Conservation (phyloP, 2,329 filamentous ascomycete species). For the Microcera coccophila region DNA sequence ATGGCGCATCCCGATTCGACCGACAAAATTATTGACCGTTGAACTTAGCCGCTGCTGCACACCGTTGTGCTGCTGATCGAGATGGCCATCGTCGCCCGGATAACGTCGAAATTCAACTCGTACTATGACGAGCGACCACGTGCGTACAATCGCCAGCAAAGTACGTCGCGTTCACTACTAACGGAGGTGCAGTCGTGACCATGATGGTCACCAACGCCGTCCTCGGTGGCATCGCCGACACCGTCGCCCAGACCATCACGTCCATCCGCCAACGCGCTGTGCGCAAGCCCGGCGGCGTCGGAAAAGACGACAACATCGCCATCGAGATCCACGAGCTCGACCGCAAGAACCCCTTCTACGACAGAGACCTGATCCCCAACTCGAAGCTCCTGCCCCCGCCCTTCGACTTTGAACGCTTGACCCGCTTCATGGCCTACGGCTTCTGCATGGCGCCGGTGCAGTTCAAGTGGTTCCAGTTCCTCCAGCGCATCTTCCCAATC, state of each 20-base stretch:
- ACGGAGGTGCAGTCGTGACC: slow-evolving; percentile 66
- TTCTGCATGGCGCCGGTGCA: slow-evolving; percentile 95
- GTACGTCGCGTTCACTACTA: slow-evolving; percentile 8
- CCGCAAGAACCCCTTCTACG: slow-evolving; percentile 67
- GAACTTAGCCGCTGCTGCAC: slow-evolving; percentile 76
- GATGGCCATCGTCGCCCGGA: slow-evolving; percentile 77
- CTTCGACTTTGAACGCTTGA: slow-evolving; percentile 93
- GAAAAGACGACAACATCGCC: slow-evolving; percentile 67
- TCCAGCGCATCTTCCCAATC: slow-evolving; percentile 78
- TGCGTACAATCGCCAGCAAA: slow-evolving; percentile 39
- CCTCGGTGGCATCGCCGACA: slow-evolving; percentile 92
- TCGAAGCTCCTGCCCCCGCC: slow-evolving; percentile 64
- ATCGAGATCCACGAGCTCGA: slow-evolving; percentile 89
- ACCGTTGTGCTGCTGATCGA: slow-evolving; percentile 80
- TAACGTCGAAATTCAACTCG: slow-evolving; percentile 83
- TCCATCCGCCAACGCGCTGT: slow-evolving; percentile 67
- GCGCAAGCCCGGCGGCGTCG: slow-evolving; percentile 56
- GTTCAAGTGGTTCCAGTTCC: slow-evolving; percentile 91
- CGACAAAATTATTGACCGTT: slow-evolving; percentile 23
- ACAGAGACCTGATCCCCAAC: slow-evolving; percentile 62
- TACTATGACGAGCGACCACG: slow-evolving; percentile 89
- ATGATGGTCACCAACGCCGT: slow-evolving; percentile 99
- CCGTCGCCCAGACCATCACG: slow-evolving; percentile 89
- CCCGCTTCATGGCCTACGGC: slow-evolving; percentile 94
- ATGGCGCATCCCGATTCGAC: slow-evolving; percentile 8